Evolutionary conservation across 2,329 filamentous ascomycete genomes (phyloP).

Genomic region (Diaporthe sp.): DNA sequence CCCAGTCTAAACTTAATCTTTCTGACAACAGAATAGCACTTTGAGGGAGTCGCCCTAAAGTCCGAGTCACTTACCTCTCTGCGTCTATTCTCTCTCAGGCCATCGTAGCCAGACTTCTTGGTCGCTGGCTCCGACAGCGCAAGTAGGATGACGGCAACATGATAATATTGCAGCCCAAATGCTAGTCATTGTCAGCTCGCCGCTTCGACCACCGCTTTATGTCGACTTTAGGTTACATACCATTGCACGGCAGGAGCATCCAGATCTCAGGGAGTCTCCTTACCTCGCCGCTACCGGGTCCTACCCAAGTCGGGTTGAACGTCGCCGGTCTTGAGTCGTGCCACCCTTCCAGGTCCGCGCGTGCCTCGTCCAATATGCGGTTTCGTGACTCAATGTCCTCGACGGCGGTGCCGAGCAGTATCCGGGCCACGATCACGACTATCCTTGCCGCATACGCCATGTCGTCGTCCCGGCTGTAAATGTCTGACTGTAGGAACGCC

Average conservation of each 20-base stretch:
- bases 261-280: conserved; percentile 7
- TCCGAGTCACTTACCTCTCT: background rate
- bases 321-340: background rate
- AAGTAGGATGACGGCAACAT: background rate
- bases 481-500: conserved; percentile 31
- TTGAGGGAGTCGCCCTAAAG: too few relatives aligned
- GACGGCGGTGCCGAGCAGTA: background rate
- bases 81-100: conserved; percentile 6
- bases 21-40: too few relatives aligned
- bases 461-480: conserved; percentile 2
- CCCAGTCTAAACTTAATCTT: accelerated
- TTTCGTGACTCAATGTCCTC: background rate
- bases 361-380: background rate
- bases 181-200: background rate
- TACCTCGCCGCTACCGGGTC: background rate
- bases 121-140: conserved; percentile 7
- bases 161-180: conserved; percentile 9
- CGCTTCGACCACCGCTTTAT: background rate
- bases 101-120: conserved; percentile 4
- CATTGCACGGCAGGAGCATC: conserved; percentile 1
- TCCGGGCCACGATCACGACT: conserved; percentile 10
- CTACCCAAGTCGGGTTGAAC: conserved; percentile 8
- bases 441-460: conserved; percentile 2
- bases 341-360: background rate
- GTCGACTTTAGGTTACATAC: background rate